Evolutionary conservation across 2,329 filamentous ascomycete species (phyloP).

Genomic region (Fusarium compactum): DNA sequence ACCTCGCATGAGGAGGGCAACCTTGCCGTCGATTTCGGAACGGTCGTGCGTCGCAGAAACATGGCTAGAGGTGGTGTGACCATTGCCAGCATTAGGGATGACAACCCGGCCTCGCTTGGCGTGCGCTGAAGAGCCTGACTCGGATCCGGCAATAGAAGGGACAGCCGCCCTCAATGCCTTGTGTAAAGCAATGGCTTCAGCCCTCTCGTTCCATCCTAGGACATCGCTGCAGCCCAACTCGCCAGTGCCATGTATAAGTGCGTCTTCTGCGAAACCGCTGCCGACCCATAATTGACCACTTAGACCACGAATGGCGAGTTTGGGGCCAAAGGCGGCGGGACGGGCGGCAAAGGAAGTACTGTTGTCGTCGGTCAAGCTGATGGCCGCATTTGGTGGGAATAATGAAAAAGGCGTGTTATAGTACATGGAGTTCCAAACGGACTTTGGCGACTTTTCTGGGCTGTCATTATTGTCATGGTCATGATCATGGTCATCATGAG

Average conservation of each 20-base stretch:
- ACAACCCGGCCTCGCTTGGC: constrained; percentile 50
- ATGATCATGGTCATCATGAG: constrained; percentile 20
- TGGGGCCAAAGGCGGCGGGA: constrained; percentile 91
- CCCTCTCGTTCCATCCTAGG: constrained; percentile 82
- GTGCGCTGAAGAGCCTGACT: constrained; percentile 36
- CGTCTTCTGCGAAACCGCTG: constrained; percentile 88
- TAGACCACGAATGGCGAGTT: constrained; percentile 78
- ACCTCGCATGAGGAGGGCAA: constrained; percentile 90
- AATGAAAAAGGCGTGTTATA: constrained; percentile 84
- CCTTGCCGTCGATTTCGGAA: constrained; percentile 92
- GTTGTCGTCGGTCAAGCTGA: constrained; percentile 97
- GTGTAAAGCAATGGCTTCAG: constrained; percentile 59
- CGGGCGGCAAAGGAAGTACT: constrained; percentile 95
- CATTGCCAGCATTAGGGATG: constrained; percentile 50
- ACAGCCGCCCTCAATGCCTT: constrained; percentile 52
- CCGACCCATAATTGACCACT: constrained; percentile 95
- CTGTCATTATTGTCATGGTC: neutral
- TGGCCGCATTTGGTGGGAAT: constrained; percentile 94
- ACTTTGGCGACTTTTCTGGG: constrained; percentile 37
- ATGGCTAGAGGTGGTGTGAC: constrained; percentile 64
- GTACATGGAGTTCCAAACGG: constrained; percentile 67
- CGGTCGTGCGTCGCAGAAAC: constrained; percentile 92
- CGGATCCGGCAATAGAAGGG: constrained; percentile 37
- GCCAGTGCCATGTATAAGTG: constrained; percentile 73
- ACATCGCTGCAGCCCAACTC: constrained; percentile 97